These are phyloP conservation scores for Trichoderma sp. DNA, from an alignment of 2,329 filamentous ascomycete genomes.

Conservation along the genomic window DNA sequence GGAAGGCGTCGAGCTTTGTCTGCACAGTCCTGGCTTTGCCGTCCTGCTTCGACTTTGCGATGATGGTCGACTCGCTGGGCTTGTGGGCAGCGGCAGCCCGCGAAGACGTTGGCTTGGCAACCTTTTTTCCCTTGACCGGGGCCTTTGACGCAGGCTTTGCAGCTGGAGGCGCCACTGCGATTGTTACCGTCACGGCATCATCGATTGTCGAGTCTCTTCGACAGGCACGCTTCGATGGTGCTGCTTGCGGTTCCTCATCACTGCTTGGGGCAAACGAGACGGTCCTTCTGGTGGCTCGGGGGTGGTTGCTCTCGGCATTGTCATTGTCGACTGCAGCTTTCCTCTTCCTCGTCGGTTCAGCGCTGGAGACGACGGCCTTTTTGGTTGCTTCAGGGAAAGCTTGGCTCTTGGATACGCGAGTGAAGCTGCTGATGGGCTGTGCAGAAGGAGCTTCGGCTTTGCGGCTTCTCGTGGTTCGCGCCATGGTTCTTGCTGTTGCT, in stretches of 20 bases:
- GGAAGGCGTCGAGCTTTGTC: constrained; percentile 39
- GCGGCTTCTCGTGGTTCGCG: constrained; percentile 21
- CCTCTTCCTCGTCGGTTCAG: constrained; percentile 36
- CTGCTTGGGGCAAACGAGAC: constrained; percentile 36
- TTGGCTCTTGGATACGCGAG: constrained; percentile 46
- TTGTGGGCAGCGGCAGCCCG: constrained; percentile 31
- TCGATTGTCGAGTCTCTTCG: constrained; percentile 25
- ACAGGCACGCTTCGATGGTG: constrained; percentile 31
- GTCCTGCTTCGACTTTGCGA: constrained; percentile 31
- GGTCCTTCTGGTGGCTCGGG: constrained; percentile 28
- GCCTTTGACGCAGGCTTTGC: constrained; percentile 13
- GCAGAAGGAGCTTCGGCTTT: constrained; percentile 20
- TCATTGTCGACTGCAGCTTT: constrained; percentile 33
- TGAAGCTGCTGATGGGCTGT: constrained; percentile 43
- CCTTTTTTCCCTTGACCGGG: constrained; percentile 31
- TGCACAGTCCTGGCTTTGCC: constrained; percentile 32
- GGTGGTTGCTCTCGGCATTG: constrained; percentile 28
- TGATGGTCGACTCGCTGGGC: constrained; percentile 32
- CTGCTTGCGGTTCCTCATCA: constrained; percentile 28
- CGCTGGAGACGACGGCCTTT: constrained; percentile 29
- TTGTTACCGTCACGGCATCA: background rate
- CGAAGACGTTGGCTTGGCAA: constrained; percentile 31
- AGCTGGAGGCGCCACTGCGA: background rate
- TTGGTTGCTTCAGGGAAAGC: constrained; percentile 32
- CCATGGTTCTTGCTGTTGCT: constrained; percentile 14